Evolutionary conservation across 768 basidiomycete genomes (phyloP), one percentile per base, ranked within the genome.

Genomic region (Calocybe cyanea): DNA sequence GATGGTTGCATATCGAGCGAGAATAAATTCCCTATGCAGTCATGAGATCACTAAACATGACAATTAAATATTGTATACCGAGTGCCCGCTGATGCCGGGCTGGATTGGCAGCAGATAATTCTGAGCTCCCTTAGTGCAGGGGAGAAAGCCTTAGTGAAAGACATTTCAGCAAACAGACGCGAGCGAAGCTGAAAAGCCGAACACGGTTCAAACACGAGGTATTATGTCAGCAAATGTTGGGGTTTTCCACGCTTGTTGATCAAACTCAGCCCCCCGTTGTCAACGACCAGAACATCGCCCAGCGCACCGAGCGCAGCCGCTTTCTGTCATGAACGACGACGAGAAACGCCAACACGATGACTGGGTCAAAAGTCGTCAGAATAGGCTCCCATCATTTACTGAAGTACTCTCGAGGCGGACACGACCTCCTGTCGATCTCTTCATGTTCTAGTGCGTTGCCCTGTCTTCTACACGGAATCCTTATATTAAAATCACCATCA

Each of bases 381-480:
- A 87, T 60, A 79, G 88, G 58, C 74, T 92, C 11, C 89, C 88
- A n/a, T 84, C 89, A 23, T 90, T 92, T 58, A 80, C 83, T 18
- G 92, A 98, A 71, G 93, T 97, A 38, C 77, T 98, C 21, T 88
- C 88, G 15, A 77, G 95, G 56, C 78, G 87, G 60, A 96, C 95
- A 25, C 71, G 89, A 50, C 92, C 96, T 0, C 96, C 96, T 15
- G 92, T 99, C 24, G 96, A 99, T 72, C 76, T 99, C 43, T 99
- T 96, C 75, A 95, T 94, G 87, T 95, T 96, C 73, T 95, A 95
- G 93, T 96, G 61, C 67, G 89, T 87, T 34, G 25, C 25, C 13
- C 36, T 19, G 43, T 17, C 17, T 7, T 49, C 56, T 49, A 17
- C 37, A 7, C 14, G 18, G n/a, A n/a, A n/a, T n/a, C n/a, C n/a